These are phyloP conservation scores for Hyaloperonospora brassicae DNA, from an alignment of 352 stramenopile genomes.

Conservation along the genomic window DNA sequence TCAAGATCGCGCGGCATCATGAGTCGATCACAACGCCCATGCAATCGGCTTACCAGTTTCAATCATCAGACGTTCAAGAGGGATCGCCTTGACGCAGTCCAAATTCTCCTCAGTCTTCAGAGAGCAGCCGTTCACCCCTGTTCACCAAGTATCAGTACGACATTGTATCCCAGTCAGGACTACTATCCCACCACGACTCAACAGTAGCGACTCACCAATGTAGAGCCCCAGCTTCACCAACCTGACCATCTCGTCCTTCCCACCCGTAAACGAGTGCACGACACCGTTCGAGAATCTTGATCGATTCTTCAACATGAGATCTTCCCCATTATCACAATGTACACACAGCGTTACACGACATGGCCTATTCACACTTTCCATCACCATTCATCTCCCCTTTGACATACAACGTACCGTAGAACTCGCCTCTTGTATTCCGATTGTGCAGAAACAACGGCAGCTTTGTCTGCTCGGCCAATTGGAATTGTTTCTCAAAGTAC, in stretches of 20 bases:
- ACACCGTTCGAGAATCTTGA: slow-evolving; percentile 80
- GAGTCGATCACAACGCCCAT: not conserved
- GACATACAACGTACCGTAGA: slow-evolving; percentile 52
- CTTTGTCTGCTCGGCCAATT: slow-evolving; percentile 68
- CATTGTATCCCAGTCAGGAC: not conserved
- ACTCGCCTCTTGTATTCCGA: slow-evolving; percentile 89
- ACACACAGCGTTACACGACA: not conserved
- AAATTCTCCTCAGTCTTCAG: slow-evolving; percentile 94
- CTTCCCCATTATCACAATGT: slow-evolving; percentile 21
- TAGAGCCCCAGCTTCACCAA: slow-evolving; percentile 91
- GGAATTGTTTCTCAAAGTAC: slow-evolving; percentile 92
- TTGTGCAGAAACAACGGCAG: slow-evolving; percentile 97
- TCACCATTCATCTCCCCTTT: not conserved
- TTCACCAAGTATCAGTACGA: not conserved
- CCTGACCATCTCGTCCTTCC: slow-evolving; percentile 84
- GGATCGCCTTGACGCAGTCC: slow-evolving; percentile 87
- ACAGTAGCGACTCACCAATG: slow-evolving; percentile 62
- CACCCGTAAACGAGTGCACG: slow-evolving; percentile 95
- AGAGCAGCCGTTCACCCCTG: slow-evolving; percentile 93
- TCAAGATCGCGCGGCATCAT: not conserved
- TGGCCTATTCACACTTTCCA: not conserved
- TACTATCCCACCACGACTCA: not conserved
- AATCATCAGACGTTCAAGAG: slow-evolving; percentile 88
- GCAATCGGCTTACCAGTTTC: slow-evolving; percentile 76
- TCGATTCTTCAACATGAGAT: slow-evolving; percentile 62